phyloP scores from a whole-genome alignment of 805 yeast species.

The Wickerhamiella hasegawae region DNA sequence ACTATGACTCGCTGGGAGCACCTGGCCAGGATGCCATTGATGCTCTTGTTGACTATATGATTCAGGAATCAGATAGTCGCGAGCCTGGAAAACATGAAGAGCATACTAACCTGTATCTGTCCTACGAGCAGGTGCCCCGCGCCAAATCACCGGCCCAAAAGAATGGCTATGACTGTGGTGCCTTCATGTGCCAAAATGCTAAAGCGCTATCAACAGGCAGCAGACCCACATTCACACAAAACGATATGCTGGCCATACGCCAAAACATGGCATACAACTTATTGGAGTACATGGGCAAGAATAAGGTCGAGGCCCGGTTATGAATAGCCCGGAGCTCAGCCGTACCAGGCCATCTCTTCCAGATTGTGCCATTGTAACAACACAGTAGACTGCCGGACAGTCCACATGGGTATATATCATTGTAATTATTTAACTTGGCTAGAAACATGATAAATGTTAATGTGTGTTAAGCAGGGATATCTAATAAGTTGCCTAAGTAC shows the following conservation, averaged over 20 bases:
- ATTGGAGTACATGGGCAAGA: too few relatives aligned
- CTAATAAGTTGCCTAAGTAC: too few relatives aligned
- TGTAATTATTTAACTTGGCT: too few relatives aligned
- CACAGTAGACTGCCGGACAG: too few relatives aligned
- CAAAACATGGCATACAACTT: conserved; percentile 47
- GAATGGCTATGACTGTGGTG: conserved; percentile 93
- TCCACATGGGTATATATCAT: too few relatives aligned
- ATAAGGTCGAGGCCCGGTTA: too few relatives aligned
- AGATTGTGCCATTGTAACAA: too few relatives aligned
- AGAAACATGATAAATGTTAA: too few relatives aligned
- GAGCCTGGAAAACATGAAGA: conserved; percentile 23
- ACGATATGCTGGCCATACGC: conserved; percentile 55
- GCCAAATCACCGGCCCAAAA: conserved; percentile 63
- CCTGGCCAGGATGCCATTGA: conserved; percentile 28
- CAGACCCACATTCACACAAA: conserved; percentile 40
- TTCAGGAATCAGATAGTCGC: conserved; percentile 45
- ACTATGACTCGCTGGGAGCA: conserved; percentile 59
- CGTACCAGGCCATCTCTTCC: too few relatives aligned
- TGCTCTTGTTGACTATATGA: conserved; percentile 43
- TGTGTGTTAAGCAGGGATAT: too few relatives aligned
- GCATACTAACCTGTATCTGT: conserved; percentile 20
- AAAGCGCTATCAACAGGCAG: conserved; percentile 38
- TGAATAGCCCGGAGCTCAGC: too few relatives aligned
- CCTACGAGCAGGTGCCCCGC: conserved; percentile 12
- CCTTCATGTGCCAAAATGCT: conserved; percentile 71